phyloP scores from a whole-genome alignment of 331 rosid species.

The Ulmus americana region DNA sequence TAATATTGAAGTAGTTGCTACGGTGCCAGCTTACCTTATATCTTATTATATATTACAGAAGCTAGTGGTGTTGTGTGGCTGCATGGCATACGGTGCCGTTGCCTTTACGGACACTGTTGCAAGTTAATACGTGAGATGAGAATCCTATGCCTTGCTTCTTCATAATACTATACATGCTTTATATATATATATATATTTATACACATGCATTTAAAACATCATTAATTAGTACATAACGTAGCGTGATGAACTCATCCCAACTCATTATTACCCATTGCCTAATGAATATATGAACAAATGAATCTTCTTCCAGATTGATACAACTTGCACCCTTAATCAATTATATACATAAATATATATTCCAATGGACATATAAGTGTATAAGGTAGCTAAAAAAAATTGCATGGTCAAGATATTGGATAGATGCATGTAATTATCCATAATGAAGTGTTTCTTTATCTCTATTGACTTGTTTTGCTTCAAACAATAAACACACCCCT shows the following conservation, averaged over 20 bases:
- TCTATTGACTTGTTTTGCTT: no score
- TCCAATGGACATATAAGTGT: neutral
- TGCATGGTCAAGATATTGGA: no score
- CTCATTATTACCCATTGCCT: neutral
- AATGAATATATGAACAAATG: neutral
- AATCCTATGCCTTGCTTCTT: constrained; percentile 1
- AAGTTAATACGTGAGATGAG: neutral
- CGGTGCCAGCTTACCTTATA: neutral
- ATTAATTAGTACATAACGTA: constrained; percentile 4
- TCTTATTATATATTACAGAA: neutral
- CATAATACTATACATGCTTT: neutral
- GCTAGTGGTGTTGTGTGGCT: neutral
- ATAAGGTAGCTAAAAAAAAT: no score
- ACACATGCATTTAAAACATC: constrained; percentile 3
- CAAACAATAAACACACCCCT: no score
- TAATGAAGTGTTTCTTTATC: no score
- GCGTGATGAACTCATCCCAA: neutral
- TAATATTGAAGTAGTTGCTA: no score
- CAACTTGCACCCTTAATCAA: neutral
- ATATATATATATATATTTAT: neutral
- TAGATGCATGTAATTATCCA: no score
- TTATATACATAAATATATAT: neutral
- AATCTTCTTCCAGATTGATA: neutral
- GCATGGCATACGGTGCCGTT: constrained; percentile 45
- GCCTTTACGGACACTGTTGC: constrained; percentile 58